A percentile compares a stretch with the other conserved stretches of the same genome.
Conservation (phyloP, 2,329 filamentous ascomycete species). For the Emydomyces testavorans region DNA sequence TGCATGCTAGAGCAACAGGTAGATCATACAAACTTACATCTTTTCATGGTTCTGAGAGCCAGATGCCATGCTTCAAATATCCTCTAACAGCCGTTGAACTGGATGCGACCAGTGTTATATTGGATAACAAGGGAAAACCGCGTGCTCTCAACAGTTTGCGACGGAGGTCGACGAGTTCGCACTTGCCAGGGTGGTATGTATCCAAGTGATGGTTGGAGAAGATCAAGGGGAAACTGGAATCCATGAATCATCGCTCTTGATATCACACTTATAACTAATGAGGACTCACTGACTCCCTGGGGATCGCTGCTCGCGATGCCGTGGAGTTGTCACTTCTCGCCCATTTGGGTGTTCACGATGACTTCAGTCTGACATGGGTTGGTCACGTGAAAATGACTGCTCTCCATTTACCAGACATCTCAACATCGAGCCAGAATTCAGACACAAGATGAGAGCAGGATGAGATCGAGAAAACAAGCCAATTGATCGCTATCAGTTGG, state of each 20-base stretch:
- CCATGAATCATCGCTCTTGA: conserved; percentile 1
- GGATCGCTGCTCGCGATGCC: conserved; percentile 11
- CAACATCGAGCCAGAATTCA: too few relatives aligned
- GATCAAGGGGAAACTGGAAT: conserved; percentile 6
- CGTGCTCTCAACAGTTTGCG: conserved; percentile 9
- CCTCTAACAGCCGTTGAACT: neutral
- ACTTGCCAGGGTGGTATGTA: conserved; percentile 7
- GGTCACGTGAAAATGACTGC: conserved; percentile 7
- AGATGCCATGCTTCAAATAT: conserved; percentile 10
- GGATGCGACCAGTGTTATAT: neutral
- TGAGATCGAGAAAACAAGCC: too few relatives aligned
- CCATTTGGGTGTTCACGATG: neutral
- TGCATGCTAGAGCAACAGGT: neutral
- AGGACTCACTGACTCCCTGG: conserved; percentile 5
- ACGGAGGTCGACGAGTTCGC: conserved; percentile 1
- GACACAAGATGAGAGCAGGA: too few relatives aligned
- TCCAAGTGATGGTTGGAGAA: conserved; percentile 7
- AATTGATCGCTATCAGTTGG: too few relatives aligned
- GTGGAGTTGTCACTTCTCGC: neutral
- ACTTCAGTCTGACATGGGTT: neutral
- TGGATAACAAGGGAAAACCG: neutral
- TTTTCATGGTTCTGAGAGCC: conserved; percentile 1
- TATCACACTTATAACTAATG: neutral
- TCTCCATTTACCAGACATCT: too few relatives aligned
- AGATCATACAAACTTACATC: neutral